These are phyloP conservation scores for Paramyrothecium roridum DNA, from an alignment of 2,329 filamentous ascomycete genomes.

Conservation along the genomic window DNA sequence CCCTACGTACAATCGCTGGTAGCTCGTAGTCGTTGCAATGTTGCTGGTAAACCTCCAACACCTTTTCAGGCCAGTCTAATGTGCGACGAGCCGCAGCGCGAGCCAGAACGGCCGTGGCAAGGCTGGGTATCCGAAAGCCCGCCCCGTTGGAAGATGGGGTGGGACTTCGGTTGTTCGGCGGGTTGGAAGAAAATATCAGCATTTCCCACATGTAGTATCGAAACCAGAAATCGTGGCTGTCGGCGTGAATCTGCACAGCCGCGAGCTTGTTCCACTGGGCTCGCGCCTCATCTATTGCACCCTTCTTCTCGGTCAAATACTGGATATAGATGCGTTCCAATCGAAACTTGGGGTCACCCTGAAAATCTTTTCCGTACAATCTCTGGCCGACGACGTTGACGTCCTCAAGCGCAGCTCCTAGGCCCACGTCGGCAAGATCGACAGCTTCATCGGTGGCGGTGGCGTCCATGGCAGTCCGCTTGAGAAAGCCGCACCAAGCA, in stretches of 20 bases:
- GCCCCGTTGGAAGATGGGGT: slow-evolving; percentile 43
- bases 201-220: slow-evolving; percentile 93
- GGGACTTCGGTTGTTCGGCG: slow-evolving; percentile 46
- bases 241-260: slow-evolving; percentile 59
- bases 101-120: slow-evolving; percentile 73
- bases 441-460: slow-evolving; percentile 76
- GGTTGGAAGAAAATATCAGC: slow-evolving; percentile 51
- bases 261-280: slow-evolving; percentile 72
- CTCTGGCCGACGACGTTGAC: slow-evolving; percentile 75
- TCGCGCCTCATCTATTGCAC: slow-evolving; percentile 72
- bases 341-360: slow-evolving; percentile 84
- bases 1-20: slow-evolving; percentile 69
- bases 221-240: slow-evolving; percentile 91
- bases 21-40: slow-evolving; percentile 91
- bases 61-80: slow-evolving; percentile 73
- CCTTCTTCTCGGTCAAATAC: slow-evolving; percentile 82
- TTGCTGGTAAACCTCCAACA: slow-evolving; percentile 70
- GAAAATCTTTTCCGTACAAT: slow-evolving; percentile 70
- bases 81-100: slow-evolving; percentile 61
- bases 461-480: slow-evolving; percentile 75
- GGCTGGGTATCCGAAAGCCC: slow-evolving; percentile 60
- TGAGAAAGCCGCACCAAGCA: slow-evolving; percentile 92
- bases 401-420: slow-evolving; percentile 81
- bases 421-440: slow-evolving; percentile 86
- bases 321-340: slow-evolving; percentile 91